Evolutionary conservation across 805 yeast species (phyloP), one percentile per base, ranked within the genome.

Genomic region (Debaryomyces prosopidis): DNA sequence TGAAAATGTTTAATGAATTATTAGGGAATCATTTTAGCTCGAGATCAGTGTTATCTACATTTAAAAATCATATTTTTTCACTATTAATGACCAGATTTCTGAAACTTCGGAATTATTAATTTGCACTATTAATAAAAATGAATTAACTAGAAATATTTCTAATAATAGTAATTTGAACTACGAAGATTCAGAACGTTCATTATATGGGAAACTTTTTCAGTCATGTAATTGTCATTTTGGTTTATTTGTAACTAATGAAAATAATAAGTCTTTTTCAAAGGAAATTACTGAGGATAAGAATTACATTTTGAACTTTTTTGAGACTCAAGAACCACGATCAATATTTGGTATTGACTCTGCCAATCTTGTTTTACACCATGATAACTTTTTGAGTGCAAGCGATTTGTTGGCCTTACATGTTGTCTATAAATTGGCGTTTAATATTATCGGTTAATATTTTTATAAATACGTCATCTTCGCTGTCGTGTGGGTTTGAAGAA

Each of bases 361-460:
- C 10, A 64, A 62, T 49, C 49, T 68, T 14, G 52, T 70, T 11
- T 50, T 69, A 38, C 59, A 53, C 39, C 66, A 65, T 46, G 67
- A 62, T 41, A 67, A 67, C 48, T 46, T 63, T 10, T 52, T 69
- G 42, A 65, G 69, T 46, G 46, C 62, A 2, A 63, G 66, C 28
- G 75, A 70, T 44, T 55, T 68, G 36, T 59, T 69, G 34, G 56
- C 68, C 1, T 47, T 70, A 10, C 62, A 65, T 42, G 43, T 65
- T 37, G 59, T 59, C 26, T 53, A 51, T 33, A 59, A 55, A 38
- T 49, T 68, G 37, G 44, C 53, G 4, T 49, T 49, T 20, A 45
- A 45, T 8, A 6, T 16, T 47, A 0, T 32, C 38, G 10, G 47
- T 66, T 2, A 63, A 59, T 36, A 44, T 65, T 19, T 61, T 51